Conservation (phyloP, 495 filamentous ascomycete genomes). For the Jackrogersella multiformis region DNA sequence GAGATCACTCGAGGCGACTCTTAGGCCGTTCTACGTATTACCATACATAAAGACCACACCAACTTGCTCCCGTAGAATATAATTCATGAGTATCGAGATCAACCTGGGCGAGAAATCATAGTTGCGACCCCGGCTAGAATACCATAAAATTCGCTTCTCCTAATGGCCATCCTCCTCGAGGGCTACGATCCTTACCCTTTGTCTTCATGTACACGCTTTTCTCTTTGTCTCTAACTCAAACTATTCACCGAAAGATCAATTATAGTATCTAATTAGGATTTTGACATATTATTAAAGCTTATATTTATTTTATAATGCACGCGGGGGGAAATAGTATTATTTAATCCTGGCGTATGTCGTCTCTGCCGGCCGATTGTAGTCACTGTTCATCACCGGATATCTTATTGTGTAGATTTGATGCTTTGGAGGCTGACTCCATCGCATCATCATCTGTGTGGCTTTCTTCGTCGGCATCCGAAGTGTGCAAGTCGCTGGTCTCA, state of each 20-base stretch:
- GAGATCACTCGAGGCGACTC: conserved; percentile 12
- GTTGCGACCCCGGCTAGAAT: no score
- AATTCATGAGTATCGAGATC: no score
- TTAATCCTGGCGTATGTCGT: background rate
- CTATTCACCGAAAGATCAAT: no score
- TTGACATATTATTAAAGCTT: background rate
- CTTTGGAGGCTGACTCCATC: background rate
- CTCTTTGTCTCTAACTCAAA: no score
- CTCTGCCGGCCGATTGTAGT: background rate
- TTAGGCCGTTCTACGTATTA: conserved; percentile 15
- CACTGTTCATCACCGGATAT: background rate
- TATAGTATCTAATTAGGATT: background rate
- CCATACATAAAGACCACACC: no score
- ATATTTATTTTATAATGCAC: background rate
- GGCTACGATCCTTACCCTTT: no score
- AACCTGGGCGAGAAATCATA: no score
- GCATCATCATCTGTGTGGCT: conserved; percentile 41
- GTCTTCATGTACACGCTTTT: no score
- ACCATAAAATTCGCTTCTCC: no score
- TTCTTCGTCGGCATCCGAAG: conserved; percentile 46
- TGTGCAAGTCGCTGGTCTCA: conserved; percentile 42
- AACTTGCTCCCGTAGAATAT: no score
- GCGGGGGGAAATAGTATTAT: background rate
- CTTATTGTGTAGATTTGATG: background rate
- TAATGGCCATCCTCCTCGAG: no score